These are phyloP conservation scores for Xylaria sp. DNA, from an alignment of 2,329 filamentous ascomycete genomes.

Conservation along the genomic window DNA sequence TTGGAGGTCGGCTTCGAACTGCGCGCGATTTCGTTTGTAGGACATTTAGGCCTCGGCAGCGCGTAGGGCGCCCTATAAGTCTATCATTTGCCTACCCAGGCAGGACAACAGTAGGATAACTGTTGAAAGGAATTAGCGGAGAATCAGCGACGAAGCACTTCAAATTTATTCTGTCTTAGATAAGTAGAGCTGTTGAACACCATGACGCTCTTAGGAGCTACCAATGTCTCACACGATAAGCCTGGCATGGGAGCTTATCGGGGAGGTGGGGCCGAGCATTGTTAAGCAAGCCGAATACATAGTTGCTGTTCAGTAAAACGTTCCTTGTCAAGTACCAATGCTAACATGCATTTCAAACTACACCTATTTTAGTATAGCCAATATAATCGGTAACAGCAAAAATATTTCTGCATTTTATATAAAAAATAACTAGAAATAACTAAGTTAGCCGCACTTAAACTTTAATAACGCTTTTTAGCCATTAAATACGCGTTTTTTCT, in stretches of 20 bases:
- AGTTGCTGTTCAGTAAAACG: too few relatives aligned
- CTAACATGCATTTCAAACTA: too few relatives aligned
- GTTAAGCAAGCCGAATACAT: constrained; percentile 20
- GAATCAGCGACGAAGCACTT: background rate
- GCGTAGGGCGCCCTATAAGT: constrained; percentile 19
- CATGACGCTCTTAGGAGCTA: background rate
- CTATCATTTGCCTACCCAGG: constrained; percentile 26
- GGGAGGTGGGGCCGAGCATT: constrained; percentile 9
- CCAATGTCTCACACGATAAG: constrained; percentile 20
- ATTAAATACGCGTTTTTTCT: too few relatives aligned
- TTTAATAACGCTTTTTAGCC: too few relatives aligned
- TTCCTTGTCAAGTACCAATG: too few relatives aligned
- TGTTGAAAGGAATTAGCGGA: background rate
- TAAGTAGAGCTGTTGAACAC: background rate
- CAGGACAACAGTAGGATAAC: background rate
- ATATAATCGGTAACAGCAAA: too few relatives aligned
- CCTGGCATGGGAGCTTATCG: constrained; percentile 24
- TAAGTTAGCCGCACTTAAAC: too few relatives aligned
- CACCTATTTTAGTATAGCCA: too few relatives aligned
- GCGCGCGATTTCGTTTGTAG: constrained; percentile 80
- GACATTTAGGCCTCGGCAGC: constrained; percentile 65
- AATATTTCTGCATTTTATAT: too few relatives aligned
- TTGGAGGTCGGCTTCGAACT: constrained; percentile 80
- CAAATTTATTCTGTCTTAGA: background rate
- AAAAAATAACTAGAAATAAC: too few relatives aligned